Evolutionary conservation across 192 early-diverging fungal species (phyloP), one percentile per base, ranked within the genome.

Genomic region (Gaertneriomyces sp.): DNA sequence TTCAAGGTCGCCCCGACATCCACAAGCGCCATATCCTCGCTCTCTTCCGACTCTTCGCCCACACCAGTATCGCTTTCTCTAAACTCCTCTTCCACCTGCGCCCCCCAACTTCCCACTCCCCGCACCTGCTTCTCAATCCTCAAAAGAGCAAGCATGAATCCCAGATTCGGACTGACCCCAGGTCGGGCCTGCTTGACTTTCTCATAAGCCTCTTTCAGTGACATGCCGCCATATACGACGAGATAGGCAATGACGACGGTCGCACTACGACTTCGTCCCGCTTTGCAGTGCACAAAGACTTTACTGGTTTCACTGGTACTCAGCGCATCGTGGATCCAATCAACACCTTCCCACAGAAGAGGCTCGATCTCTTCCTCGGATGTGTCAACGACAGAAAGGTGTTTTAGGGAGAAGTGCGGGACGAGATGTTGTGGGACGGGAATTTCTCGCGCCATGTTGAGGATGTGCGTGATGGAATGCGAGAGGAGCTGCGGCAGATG

Each of bases 361-460:
- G 69, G 69, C 25, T 88, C 86, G 47, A 88, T 72, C 53, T 91
- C 87, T 50, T 84, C 77, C 61, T 91, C 88, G 3, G 88, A 33
- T 33, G 25, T 33, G 25, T 33, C 25, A 2, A 33, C 25, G 25
- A 33, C 25, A 33, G 25, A 33, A 33, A 33, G 25, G 25, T 33
- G 25, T 33, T 33, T 33, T 33, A 33, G 25, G 25, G 25, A 33
- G 2, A 33, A 33, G 25, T 33, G 25, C 25, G 25, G 25, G 25
- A 33, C 25, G 25, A 33, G 25, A 2, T 33, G 25, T 33, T 33
- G 25, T 33, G 25, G 45, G 25, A 33, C 25, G 25, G 25, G 25
- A 33, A 89, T 85, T 66, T 91, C 88, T 44, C 71, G 77, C 4
- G 90, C 90, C 87, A 91, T 85, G 67, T 91, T 91, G 9, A 91